Conservation (phyloP, 2,329 filamentous ascomycete species). For the Ascochyta viciae-villosae region DNA sequence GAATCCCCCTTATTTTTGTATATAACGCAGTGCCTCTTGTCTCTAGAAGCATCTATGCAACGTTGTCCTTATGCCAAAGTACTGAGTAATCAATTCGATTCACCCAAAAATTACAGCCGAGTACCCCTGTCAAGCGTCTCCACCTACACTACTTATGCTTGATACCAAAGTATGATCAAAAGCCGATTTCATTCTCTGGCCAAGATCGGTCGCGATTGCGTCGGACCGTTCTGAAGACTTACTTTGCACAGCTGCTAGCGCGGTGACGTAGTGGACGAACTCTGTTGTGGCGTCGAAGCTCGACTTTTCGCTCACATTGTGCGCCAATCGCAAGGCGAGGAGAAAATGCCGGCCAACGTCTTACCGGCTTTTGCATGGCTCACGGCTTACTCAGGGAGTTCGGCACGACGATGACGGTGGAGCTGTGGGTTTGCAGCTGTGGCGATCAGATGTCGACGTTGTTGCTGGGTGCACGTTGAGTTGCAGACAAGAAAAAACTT, state of each 20-base stretch:
- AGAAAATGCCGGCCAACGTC: neutral
- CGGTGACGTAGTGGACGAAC: neutral
- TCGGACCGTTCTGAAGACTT: neutral
- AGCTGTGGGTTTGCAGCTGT: neutral
- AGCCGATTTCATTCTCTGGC: no score
- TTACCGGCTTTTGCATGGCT: neutral
- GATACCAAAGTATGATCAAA: no score
- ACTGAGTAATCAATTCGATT: no score
- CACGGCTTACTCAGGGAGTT: neutral
- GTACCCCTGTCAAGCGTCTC: no score
- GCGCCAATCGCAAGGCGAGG: neutral
- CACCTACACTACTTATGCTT: no score
- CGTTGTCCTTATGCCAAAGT: no score
- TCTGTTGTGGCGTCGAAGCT: neutral
- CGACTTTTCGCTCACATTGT: neutral
- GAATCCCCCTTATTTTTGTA: no score
- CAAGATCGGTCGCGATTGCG: no score
- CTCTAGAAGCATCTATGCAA: no score
- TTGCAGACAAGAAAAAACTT: constrained; percentile 7
- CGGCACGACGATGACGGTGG: neutral
- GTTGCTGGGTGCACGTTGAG: constrained; percentile 3
- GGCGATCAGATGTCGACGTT: neutral
- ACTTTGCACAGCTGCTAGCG: neutral
- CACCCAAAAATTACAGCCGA: no score
- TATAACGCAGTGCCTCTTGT: no score